Conservation (phyloP, 2,329 filamentous ascomycete genomes). For the Fusarium concolor region DNA sequence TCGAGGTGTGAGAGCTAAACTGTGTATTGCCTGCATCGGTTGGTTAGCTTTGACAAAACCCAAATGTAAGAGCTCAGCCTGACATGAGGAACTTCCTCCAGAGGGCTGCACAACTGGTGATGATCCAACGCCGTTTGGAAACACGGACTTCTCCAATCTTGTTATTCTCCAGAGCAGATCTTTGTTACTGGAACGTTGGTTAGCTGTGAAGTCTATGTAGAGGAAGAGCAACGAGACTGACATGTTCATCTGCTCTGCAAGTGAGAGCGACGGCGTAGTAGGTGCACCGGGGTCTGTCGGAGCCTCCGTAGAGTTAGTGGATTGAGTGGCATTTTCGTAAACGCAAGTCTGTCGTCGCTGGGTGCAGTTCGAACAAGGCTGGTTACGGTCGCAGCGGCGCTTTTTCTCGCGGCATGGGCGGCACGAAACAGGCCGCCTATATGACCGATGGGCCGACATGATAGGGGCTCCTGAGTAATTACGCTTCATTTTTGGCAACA, state of each 20-base stretch:
- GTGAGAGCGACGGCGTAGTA: not conserved
- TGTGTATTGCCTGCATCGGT: not conserved
- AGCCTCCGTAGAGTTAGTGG: not conserved
- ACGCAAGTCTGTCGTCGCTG: not conserved
- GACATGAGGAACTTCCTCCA: not conserved
- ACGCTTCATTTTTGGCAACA: not conserved
- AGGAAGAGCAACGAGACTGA: not conserved
- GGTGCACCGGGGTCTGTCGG: not conserved
- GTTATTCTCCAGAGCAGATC: not conserved
- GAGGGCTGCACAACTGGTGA: not conserved
- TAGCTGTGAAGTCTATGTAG: not conserved
- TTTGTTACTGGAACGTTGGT: not conserved
- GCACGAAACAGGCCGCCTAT: not conserved
- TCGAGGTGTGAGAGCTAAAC: not conserved
- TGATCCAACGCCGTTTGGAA: not conserved
- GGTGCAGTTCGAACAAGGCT: constrained; percentile 11
- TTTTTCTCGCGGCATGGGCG: constrained; percentile 1
- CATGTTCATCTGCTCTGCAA: not conserved
- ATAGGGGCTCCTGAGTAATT: not conserved
- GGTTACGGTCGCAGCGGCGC: constrained; percentile 7
- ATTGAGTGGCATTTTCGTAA: not conserved
- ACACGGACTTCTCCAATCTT: not conserved
- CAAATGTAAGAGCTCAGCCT: too few species aligned
- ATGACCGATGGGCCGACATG: not conserved
- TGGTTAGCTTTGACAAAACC: not conserved